phyloP scores from a whole-genome alignment of 1,139 yeast species.

The Yamadazyma songkhlaensis region DNA sequence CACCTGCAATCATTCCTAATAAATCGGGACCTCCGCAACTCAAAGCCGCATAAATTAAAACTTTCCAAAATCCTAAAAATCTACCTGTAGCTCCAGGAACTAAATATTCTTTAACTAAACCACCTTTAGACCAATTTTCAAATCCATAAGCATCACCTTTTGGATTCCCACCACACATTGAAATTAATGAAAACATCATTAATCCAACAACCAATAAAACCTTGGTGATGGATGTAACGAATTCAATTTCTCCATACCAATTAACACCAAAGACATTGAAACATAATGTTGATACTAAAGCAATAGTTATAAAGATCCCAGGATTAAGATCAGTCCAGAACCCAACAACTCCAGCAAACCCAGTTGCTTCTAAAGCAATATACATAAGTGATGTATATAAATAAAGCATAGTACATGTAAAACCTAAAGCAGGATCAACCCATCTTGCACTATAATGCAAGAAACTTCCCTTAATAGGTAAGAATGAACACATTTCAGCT shows the following conservation, averaged over 20 bases:
- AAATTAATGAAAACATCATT: constrained; percentile 35
- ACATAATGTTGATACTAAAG: constrained; percentile 24
- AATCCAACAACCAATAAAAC: constrained; percentile 38
- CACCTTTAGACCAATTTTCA: constrained; percentile 35
- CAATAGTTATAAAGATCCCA: constrained; percentile 33
- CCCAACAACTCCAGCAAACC: constrained; percentile 31
- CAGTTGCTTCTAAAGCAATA: constrained; percentile 36
- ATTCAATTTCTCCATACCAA: constrained; percentile 42
- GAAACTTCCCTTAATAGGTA: constrained; percentile 39
- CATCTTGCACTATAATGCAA: constrained; percentile 37
- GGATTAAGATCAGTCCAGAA: constrained; percentile 40
- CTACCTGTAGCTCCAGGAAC: constrained; percentile 32
- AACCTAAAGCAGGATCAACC: constrained; percentile 41
- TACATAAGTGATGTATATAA: constrained; percentile 36
- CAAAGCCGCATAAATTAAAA: constrained; percentile 36
- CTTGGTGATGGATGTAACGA: constrained; percentile 33
- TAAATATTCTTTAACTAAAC: constrained; percentile 30
- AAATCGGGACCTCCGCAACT: constrained; percentile 45
- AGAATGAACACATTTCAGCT: constrained; percentile 39
- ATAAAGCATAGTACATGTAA: constrained; percentile 36
- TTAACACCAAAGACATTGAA: constrained; percentile 36
- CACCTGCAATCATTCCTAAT: constrained; percentile 33
- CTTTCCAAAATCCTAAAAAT: constrained; percentile 35
- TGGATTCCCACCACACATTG: constrained; percentile 42
- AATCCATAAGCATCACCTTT: constrained; percentile 35